phyloP scores from a whole-genome alignment of 805 yeast genomes.

The Yarrowia deformans region DNA sequence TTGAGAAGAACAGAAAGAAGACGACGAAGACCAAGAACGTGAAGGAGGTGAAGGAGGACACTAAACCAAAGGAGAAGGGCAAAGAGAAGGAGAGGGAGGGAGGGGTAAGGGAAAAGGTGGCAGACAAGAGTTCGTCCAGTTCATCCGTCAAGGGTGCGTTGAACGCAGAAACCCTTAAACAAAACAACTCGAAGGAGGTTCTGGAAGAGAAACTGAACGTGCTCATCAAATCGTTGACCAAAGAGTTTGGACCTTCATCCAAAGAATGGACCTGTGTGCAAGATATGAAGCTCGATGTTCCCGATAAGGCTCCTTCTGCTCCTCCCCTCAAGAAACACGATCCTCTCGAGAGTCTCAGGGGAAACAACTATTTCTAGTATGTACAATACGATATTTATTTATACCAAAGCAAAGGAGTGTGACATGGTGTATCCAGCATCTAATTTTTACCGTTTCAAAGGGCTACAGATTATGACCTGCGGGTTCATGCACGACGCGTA shows the following conservation, averaged over 20 bases:
- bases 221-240: neutral
- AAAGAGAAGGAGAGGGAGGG: neutral
- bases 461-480: slow-evolving; percentile 17
- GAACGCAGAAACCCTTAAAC: neutral
- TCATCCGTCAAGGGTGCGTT: neutral
- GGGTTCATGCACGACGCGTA: slow-evolving; percentile 29
- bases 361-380: slow-evolving; percentile 21
- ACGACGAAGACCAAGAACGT: slow-evolving; percentile 3
- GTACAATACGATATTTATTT: slow-evolving; percentile 29
- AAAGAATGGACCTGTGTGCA: neutral
- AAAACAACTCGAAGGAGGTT: neutral
- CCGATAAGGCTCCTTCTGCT: neutral
- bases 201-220: neutral
- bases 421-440: too few species aligned
- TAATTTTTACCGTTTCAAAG: too few species aligned
- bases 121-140: neutral
- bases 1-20: slow-evolving; percentile 26
- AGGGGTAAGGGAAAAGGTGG: neutral
- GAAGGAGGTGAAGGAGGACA: neutral
- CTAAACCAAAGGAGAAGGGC: neutral
- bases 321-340: neutral
- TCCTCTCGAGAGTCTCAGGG: slow-evolving; percentile 23
- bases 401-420: too few species aligned
- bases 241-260: neutral
- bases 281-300: slow-evolving; percentile 7